Base-by-base conservation (phyloP, 352 stramenopile genomes). In the Globisporangium cystogenes region DNA sequence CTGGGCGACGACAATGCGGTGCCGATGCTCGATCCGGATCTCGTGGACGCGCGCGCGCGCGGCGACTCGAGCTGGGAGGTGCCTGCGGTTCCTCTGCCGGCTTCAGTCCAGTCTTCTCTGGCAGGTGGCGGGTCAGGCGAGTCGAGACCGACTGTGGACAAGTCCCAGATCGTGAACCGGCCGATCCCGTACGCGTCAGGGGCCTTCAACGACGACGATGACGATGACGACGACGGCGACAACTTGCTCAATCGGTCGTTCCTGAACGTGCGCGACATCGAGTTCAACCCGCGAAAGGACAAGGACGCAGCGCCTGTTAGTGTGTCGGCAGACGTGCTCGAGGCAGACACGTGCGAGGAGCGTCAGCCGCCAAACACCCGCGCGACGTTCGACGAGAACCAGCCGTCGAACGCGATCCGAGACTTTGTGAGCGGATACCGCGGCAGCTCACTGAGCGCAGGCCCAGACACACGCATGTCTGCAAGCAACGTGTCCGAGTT, bases 401-500 rank as follows among this genome's bases (percentile, higher is more conserved):
- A 41, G 7, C 12, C 21, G 20, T 23, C 41, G 12, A 45, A 16
- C 4, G 51, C 36, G 26, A 43, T 45, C 5, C 7, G 21, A 36
- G 31, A 36, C 10, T 36, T 29, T 10, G 11, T 33, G 7, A 48
- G 37, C 15, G 27, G n/a, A 4, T 20, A 10, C 29, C 36, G 37
- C 12, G 36, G 53, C 12, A 35, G 23, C 15, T 59, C 53, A 36
- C 45, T 59, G 36, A 33, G 59, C 43, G 40, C 55, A 12, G 50
- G 56, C 1, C 43, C 60, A 2, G 67, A 65, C 50, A 67, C 65
- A 48, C 59, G 68, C 51, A 58, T 75, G 57, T 77, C 67, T 44
- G 70, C 67, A 14, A 60, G 60, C 60, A 20, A 88, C 47, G 71
- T 88, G 29, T 67, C 71, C 27, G 75, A 81, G n/a, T 88, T 88